Evolutionary conservation across 805 yeast genomes (phyloP).

Genomic region (Kurtzmaniella fragi): DNA sequence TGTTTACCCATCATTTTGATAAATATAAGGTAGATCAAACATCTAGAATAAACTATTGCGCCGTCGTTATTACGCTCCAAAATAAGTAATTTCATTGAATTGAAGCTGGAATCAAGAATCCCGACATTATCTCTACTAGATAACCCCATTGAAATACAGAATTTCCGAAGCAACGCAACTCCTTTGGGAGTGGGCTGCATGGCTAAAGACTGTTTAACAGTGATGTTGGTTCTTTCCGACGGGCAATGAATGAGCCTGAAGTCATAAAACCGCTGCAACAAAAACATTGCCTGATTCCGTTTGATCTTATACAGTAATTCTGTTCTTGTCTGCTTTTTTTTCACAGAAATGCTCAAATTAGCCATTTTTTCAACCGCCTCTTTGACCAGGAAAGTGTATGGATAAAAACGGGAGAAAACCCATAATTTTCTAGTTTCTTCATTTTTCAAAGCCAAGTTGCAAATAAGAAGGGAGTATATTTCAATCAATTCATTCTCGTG

Average conservation of each 20-base stretch:
- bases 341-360: slow-evolving; percentile 42
- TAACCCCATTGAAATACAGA: slow-evolving; percentile 54
- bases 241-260: slow-evolving; percentile 73
- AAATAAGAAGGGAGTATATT: slow-evolving; percentile 48
- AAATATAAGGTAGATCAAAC: slow-evolving; percentile 63
- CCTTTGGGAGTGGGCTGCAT: slow-evolving; percentile 94
- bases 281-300: slow-evolving; percentile 9
- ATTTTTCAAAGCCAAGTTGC: slow-evolving; percentile 26
- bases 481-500: slow-evolving; percentile 55
- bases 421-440: slow-evolving; percentile 10
- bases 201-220: slow-evolving; percentile 35
- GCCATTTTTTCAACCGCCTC: slow-evolving; percentile 52
- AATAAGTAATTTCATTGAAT: slow-evolving; percentile 64
- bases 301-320: slow-evolving; percentile 49
- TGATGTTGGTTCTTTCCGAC: slow-evolving; percentile 58
- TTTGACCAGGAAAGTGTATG: slow-evolving; percentile 48
- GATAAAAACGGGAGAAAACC: slow-evolving; percentile 29
- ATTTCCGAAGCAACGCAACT: slow-evolving; percentile 59
- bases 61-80: slow-evolving; percentile 65
- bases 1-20: slow-evolving; percentile 53
- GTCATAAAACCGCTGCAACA: slow-evolving; percentile 49
- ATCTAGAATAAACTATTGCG: slow-evolving; percentile 54
- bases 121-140: slow-evolving; percentile 32
- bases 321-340: slow-evolving; percentile 46
- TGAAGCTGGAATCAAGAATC: slow-evolving; percentile 52